Conservation (phyloP, 345 rosid species). For the Triadica sebifera region DNA sequence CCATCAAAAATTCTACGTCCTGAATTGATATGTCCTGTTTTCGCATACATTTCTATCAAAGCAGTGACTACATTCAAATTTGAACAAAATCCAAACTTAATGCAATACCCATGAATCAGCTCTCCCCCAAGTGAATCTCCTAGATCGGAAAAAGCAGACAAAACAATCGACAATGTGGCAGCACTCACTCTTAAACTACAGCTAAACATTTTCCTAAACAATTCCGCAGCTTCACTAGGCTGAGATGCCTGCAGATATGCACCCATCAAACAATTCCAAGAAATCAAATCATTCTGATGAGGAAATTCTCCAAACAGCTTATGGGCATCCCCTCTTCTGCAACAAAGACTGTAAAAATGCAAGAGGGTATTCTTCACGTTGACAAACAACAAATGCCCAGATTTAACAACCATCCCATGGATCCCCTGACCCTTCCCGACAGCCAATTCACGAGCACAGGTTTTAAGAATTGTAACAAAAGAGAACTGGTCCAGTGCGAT, state of each 20-base stretch:
- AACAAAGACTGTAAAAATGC: slow-evolving; percentile 38
- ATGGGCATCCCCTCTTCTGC: slow-evolving; percentile 39
- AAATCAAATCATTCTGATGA: slow-evolving; percentile 42
- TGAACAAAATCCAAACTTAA: slow-evolving; percentile 41
- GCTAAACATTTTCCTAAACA: slow-evolving; percentile 40
- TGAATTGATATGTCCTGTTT: slow-evolving; percentile 34
- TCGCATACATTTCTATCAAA: slow-evolving; percentile 50
- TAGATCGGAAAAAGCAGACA: slow-evolving; percentile 44
- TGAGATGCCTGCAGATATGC: slow-evolving; percentile 41
- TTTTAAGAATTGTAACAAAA: slow-evolving; percentile 48
- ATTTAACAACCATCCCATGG: slow-evolving; percentile 50
- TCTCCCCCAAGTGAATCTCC: slow-evolving; percentile 39
- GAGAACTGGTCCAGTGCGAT: slow-evolving; percentile 56
- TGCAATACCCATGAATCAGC: slow-evolving; percentile 46
- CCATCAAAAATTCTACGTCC: slow-evolving; percentile 50
- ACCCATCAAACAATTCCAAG: slow-evolving; percentile 57
- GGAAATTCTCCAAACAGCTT: slow-evolving; percentile 61
- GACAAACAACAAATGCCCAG: slow-evolving; percentile 42
- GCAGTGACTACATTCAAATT: slow-evolving; percentile 49
- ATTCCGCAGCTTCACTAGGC: slow-evolving; percentile 26
- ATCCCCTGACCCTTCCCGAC: slow-evolving; percentile 35
- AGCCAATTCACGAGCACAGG: slow-evolving; percentile 40
- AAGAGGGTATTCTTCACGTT: slow-evolving; percentile 52
- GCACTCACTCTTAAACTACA: slow-evolving; percentile 30
- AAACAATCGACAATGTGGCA: slow-evolving; percentile 40